Base-by-base conservation (phyloP, 2,329 filamentous ascomycete species). In the Arthrobotrys musiformis region DNA sequence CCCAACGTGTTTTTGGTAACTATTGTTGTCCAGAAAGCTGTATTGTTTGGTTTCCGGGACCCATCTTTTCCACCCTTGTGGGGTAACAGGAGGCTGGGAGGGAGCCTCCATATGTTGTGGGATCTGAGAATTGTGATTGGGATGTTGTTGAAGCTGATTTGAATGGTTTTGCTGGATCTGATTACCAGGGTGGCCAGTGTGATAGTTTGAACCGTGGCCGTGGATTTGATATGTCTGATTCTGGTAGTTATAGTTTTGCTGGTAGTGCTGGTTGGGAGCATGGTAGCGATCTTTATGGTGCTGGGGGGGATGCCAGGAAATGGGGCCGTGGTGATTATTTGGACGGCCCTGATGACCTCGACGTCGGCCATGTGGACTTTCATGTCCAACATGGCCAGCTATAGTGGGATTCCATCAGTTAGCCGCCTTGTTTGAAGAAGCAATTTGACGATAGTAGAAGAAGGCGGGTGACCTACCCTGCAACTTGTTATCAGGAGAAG, bases 31-130 rank as follows among this genome's bases (percentile, higher is more conserved):
- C 6, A n/a, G 50, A 1, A 22, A 30, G 7, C 6, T 22, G 33
- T 26, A 56, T 40, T 58, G 33, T 2, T 13, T 40, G 15, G 17
- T 63, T 58, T 37, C 26, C 42, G 62, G 52, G 9, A 54, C 11
- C 70, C 70, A 75, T 40, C 63, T 46, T 26, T 63, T 63, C 72
- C 72, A 69, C n/a, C 44, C 11, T 9, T 48, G 42, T 9, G 42
- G 9, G 7, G 7, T 46, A 28, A 15, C 28, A 3, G 22, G 30
- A 35, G 15, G 4, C 15, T 42, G 26, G 35, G 17, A 7, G 4
- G 33, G 8, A 6, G n/a, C 2, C 54, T 67, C 24, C 9, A 13
- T 22, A n/a, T n/a, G n/a, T 3, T 35, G 33, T 40, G 19, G 19
- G 11, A 13, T 19, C 7, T 56, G 50, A 13, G n/a, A 13, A 56